A percentile compares a stretch with the other conserved stretches of the same genome.
phyloP scores from a whole-genome alignment of 257 asterid genomes.

The Solanum medicagineum region DNA sequence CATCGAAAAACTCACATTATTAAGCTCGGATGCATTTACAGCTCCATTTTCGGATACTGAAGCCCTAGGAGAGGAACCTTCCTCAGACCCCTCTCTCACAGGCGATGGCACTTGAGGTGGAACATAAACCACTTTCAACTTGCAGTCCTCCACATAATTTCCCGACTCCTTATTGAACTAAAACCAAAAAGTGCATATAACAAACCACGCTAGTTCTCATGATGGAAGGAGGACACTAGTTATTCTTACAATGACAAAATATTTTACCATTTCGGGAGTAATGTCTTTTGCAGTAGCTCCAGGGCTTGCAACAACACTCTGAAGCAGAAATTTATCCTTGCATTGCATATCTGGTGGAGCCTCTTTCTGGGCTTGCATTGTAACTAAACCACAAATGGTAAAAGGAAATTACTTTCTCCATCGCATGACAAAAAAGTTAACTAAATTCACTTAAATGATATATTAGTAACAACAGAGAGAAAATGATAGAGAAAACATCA shows the following conservation, averaged over 20 bases:
- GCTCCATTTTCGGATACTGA: slow-evolving; percentile 77
- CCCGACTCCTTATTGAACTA: slow-evolving; percentile 86
- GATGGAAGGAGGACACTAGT: background rate
- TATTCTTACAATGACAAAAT: background rate
- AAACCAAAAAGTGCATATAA: slow-evolving; percentile 3
- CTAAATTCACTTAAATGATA: background rate
- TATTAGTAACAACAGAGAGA: background rate
- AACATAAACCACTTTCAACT: slow-evolving; percentile 78
- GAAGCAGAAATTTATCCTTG: slow-evolving; percentile 94
- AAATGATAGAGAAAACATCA: background rate
- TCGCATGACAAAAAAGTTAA: background rate
- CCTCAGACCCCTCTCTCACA: slow-evolving; percentile 88
- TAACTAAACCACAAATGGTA: slow-evolving; percentile 36
- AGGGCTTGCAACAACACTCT: slow-evolving; percentile 49
- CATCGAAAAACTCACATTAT: slow-evolving; percentile 32
- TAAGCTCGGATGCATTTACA: slow-evolving; percentile 22
- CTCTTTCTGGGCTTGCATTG: slow-evolving; percentile 99
- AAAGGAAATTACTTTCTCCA: background rate
- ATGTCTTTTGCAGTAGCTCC: slow-evolving; percentile 69
- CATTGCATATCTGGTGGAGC: slow-evolving; percentile 84
- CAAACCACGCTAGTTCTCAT: background rate
- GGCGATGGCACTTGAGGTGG: slow-evolving; percentile 73
- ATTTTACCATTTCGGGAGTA: slow-evolving; percentile 63
- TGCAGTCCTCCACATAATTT: slow-evolving; percentile 75
- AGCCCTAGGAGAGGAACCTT: slow-evolving; percentile 87